Base-by-base conservation (phyloP, 768 basidiomycete genomes). In the Cystobasidium onofrii region DNA sequence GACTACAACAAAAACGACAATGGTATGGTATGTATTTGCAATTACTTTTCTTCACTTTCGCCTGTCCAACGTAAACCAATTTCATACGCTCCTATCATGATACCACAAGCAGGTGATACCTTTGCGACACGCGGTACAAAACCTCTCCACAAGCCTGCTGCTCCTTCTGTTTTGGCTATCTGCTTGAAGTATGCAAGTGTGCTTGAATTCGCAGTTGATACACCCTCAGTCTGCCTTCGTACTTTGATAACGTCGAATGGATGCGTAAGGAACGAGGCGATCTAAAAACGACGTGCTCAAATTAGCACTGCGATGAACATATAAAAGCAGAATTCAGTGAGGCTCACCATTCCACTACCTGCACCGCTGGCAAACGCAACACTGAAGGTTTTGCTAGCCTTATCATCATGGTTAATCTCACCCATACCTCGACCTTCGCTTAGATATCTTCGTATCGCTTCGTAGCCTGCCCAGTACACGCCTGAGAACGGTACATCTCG, bases 191-290 rank as follows among this genome's bases (percentile, higher is more conserved):
- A 82, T 2, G 87, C 85, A 75, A 91, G 80, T 0, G 87, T 89
- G 15, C 65, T 27, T 6, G 15, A 10, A 7, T 62, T n/a, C 10
- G 50, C 29, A 23, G 71, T 36, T 29, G 65, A 34, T 0, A 73
- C 15, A n/a, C 74, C n/a, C 36, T 71, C 69, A 29, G 72, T 55
- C 80, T 99, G 96, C 64, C 91, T 84, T 67, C 95, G 86, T 1
- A 96, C 98, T 82, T 99, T 99, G 72, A 98, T 84, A 25, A 97
- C 93, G 79, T 99, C 96, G 79, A 97, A 96, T 0, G 96, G 95
- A 17, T 92, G 91, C 1, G 95, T 97, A 72, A 95, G 75, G 31
- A 96, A 82, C 0, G 94, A 92, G 12, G 95, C 90, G 46, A 83
- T 64, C 61, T 81, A 76, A 20, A 44, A 39, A 20, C 18, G 23